Conservation (phyloP, 2,329 filamentous ascomycete species). For the Chalaropsis thielavioides region DNA sequence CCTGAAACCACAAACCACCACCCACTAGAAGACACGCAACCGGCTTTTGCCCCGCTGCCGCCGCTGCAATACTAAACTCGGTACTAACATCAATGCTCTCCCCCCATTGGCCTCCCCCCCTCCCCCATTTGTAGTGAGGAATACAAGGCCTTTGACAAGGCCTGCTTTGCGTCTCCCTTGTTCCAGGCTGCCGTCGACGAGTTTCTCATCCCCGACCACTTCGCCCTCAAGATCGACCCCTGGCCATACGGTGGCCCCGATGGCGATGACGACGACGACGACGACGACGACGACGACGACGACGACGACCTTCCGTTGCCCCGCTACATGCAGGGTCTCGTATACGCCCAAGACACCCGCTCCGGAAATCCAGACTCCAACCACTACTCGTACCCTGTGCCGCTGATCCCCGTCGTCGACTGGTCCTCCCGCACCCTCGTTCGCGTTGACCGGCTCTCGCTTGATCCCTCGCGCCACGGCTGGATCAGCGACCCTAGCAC, state of each 20-base stretch:
- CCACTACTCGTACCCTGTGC: constrained; percentile 48
- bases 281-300: constrained; percentile 21
- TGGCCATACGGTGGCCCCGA: constrained; percentile 52
- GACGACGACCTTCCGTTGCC: constrained; percentile 22
- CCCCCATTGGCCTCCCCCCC: neutral
- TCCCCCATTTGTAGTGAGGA: constrained; percentile 24
- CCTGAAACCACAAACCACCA: neutral
- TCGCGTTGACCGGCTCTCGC: constrained; percentile 43
- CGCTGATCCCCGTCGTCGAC: constrained; percentile 45
- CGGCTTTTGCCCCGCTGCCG: too few relatives aligned
- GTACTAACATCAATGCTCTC: neutral
- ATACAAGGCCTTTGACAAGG: constrained; percentile 29
- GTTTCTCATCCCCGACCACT: constrained; percentile 31
- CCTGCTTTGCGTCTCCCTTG: constrained; percentile 30
- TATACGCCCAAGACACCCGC: constrained; percentile 32
- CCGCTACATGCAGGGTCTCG: constrained; percentile 36
- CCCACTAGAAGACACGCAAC: neutral
- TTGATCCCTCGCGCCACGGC: constrained; percentile 32
- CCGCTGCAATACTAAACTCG: neutral
- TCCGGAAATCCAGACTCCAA: constrained; percentile 41
- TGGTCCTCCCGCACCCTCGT: constrained; percentile 39
- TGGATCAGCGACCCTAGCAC: constrained; percentile 18
- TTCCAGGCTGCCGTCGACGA: constrained; percentile 35
- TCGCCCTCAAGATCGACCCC: constrained; percentile 32
- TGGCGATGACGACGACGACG: constrained; percentile 25